Evolutionary conservation across 768 basidiomycete genomes (phyloP).

Genomic region (Mycena floridula): DNA sequence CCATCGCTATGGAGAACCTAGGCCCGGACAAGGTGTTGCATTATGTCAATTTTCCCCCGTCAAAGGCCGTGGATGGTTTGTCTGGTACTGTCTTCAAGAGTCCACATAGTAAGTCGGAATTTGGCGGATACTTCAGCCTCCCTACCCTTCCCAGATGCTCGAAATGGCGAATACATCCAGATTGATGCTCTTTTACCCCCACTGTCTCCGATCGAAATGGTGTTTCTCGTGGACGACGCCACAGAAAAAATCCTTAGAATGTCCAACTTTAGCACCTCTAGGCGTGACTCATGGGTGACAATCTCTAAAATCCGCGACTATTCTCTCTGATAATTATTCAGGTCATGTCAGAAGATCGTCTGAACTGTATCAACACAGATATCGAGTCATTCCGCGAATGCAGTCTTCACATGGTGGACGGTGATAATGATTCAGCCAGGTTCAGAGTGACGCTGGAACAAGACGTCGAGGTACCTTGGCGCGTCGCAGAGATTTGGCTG

Average conservation of each 20-base stretch:
- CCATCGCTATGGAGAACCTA: slow-evolving; percentile 24
- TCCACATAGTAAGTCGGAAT: slow-evolving; percentile 31
- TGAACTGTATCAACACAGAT: neutral
- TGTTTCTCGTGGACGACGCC: slow-evolving; percentile 19
- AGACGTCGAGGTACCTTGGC: slow-evolving; percentile 25
- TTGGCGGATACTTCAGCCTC: slow-evolving; percentile 20
- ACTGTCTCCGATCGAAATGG: slow-evolving; percentile 14
- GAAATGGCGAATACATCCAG: slow-evolving; percentile 22
- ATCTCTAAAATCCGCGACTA: neutral
- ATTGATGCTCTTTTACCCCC: slow-evolving; percentile 15
- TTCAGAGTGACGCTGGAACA: slow-evolving; percentile 21
- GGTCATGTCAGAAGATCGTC: neutral
- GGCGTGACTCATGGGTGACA: slow-evolving; percentile 12
- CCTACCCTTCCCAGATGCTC: slow-evolving; percentile 16
- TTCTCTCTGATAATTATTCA: neutral
- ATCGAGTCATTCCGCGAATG: slow-evolving; percentile 15
- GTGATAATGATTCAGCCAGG: slow-evolving; percentile 10
- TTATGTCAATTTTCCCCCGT: slow-evolving; percentile 41
- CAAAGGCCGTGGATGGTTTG: slow-evolving; percentile 52
- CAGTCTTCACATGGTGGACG: slow-evolving; percentile 12
- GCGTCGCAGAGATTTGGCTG: slow-evolving; percentile 35
- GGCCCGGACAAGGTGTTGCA: slow-evolving; percentile 24
- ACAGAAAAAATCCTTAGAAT: slow-evolving; percentile 15
- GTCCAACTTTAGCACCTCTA: slow-evolving; percentile 10
- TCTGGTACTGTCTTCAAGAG: slow-evolving; percentile 45